Conservation (phyloP, 345 rosid genomes). For the Cardiospermum halicacabum region DNA sequence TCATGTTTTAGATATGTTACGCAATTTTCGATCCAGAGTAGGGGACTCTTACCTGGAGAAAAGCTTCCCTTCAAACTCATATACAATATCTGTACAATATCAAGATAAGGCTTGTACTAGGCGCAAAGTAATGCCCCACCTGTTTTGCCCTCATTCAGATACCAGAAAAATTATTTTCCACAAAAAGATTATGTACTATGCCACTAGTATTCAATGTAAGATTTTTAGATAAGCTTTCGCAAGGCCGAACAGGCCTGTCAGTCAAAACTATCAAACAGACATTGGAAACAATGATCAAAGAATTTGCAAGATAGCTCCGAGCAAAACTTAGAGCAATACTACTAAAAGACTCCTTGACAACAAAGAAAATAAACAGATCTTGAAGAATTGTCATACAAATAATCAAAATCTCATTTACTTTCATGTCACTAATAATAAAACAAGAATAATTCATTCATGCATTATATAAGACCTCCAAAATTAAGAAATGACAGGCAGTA, state of each 20-base stretch:
- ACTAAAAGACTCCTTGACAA: not conserved
- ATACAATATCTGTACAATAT: slow-evolving; percentile 90
- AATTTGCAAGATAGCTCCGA: not conserved
- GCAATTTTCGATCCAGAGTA: not conserved
- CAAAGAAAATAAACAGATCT: not conserved
- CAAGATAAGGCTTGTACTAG: slow-evolving; percentile 99
- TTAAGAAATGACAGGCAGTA: not conserved
- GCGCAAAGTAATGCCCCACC: slow-evolving; percentile 97
- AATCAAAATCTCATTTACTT: not conserved
- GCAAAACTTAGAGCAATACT: not conserved
- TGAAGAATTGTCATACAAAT: not conserved
- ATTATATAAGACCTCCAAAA: slow-evolving; percentile 1
- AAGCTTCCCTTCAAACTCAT: slow-evolving; percentile 86
- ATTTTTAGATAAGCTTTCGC: not conserved
- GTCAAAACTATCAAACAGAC: slow-evolving; percentile 1
- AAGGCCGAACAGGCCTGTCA: not conserved
- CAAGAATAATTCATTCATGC: not conserved
- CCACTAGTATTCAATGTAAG: not conserved
- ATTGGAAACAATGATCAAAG: not conserved
- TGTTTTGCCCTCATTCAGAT: slow-evolving; percentile 32
- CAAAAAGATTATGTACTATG: slow-evolving; percentile 4
- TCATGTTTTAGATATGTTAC: not conserved
- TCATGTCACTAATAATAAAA: not conserved
- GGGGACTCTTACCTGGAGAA: slow-evolving; percentile 51
- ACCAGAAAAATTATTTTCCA: slow-evolving; percentile 19